Conservation (phyloP, 208 protist species). For the Leishmania braziliensis region DNA sequence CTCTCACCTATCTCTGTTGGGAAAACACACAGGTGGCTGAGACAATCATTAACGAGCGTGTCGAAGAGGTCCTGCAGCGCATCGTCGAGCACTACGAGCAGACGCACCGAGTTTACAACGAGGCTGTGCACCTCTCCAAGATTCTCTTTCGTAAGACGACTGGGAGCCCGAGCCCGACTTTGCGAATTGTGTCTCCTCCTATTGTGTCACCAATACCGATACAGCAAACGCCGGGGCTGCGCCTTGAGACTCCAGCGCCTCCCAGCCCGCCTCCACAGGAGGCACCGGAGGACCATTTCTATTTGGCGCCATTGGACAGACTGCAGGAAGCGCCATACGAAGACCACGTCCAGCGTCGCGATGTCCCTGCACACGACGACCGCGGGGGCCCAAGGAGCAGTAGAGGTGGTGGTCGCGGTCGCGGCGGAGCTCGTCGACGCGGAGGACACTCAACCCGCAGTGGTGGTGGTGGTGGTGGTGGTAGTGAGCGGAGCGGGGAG, state of each 20-base stretch:
- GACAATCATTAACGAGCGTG: conserved; percentile 77
- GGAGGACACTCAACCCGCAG: conserved; percentile 27
- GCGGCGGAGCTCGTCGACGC: conserved; percentile 27
- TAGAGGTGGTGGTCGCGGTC: conserved; percentile 12
- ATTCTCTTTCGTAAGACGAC: conserved; percentile 89
- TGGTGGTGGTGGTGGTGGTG: conserved; percentile 9
- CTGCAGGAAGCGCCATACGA: conserved; percentile 13
- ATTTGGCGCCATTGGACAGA: conserved; percentile 22
- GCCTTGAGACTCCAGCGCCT: conserved; percentile 35
- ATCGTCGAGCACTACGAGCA: conserved; percentile 73
- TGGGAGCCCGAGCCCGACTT: conserved; percentile 63
- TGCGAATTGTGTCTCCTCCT: conserved; percentile 73
- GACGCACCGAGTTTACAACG: conserved; percentile 74
- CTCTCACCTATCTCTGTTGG: conserved; percentile 93
- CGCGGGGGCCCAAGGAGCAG: conserved; percentile 6
- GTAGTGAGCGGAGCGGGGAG: conserved; percentile 1
- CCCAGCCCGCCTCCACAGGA: conserved; percentile 58
- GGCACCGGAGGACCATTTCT: conserved; percentile 40
- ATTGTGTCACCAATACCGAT: conserved; percentile 76
- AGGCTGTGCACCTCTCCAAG: conserved; percentile 89
- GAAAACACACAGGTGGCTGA: conserved; percentile 87
- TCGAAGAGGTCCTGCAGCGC: conserved; percentile 79
- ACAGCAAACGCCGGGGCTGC: conserved; percentile 52
- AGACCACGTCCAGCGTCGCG: conserved; percentile 7
- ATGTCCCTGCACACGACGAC: conserved; percentile 8